Evolutionary conservation across 768 basidiomycete species (phyloP), one percentile per base, ranked within the genome.

Genomic region (Termitomyces titanicus): DNA sequence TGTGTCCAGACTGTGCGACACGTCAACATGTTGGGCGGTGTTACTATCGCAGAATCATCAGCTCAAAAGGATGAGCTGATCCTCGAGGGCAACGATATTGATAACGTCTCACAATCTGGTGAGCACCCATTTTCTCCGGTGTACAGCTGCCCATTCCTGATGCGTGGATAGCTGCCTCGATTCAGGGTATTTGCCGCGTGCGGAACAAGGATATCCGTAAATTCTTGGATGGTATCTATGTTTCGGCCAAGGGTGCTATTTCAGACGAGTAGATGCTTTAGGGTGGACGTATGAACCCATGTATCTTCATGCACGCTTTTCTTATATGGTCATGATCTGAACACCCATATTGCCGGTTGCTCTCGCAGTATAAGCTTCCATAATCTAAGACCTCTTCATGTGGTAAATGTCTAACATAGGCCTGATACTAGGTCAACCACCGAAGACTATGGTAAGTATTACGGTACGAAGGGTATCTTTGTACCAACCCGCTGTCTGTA

Each of bases 131-230:
- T 40, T 20, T 44, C 12, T 24, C n/a, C n/a, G n/a, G 51, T 20
- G 31, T 13, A 31, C 43, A 24, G 9, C 17, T 22, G 43, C 37
- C 40, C 29, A 17, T 59, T 11, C 54, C 25, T 58, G 39, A 57
- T 44, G 45, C 29, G 2, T 46, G 18, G 20, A 40, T 58, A 88
- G 94, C 97, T 58, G 97, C 97, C 45, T 92, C 92, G 39, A 98
- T 99, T 70, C 97, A 98, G 72, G 95, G 95, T 64, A 80, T 89
- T 58, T 97, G 94, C 79, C 85, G 88, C 64, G 97, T 99, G 68
- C 89, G 93, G 74, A 97, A 98, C 88, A 99, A 99, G 81, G 96
- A 96, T 81, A 98, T 98, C 76, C 93, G 96, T 67, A 97, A 98
- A 81, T 97, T 98, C 82, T 79, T 97, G 71, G 92, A 95, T 70